Evolutionary conservation across 805 yeast genomes (phyloP), one percentile per base, ranked within the genome.

Genomic region (Ogataea angusta): DNA sequence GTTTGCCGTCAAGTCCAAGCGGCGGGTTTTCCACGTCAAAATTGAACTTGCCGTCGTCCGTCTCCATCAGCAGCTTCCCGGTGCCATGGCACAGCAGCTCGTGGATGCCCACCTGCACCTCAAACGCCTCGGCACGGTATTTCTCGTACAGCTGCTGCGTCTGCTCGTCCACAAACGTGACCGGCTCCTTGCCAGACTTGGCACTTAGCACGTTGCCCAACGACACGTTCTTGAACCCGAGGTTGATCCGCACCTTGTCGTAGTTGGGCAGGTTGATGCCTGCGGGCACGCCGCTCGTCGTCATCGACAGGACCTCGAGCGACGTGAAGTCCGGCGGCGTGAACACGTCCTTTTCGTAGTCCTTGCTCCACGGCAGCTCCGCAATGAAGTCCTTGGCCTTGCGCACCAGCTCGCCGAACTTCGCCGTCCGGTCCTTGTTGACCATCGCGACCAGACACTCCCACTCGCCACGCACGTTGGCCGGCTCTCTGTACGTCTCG

Each of bases 311-410:
- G 3, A 88, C 95, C 63, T 88, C 96, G 53, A 88, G 71, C 1
- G 95, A 85, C 4, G 95, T 86, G 66, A 88, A 88, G 63, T 88
- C 96, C 15, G 96, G 96, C 18, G 96, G 91, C 35, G 86, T 82
- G 63, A 88, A 88, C n/a, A 57, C 72, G 57, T 85, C 93, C 63
- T 88, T 88, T 63, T 88, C 96, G 57, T 71, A 87, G 17, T 72
- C 75, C 42, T 68, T 60, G 43, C 73, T 74, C 96, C 96, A 88
- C 21, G 96, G 96, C 51, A 88, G 72, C 50, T 75, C 63, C 2
- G 69, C 47, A 46, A 88, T 84, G 57, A 78, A 85, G 9, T 67
- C 63, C 32, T 77, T 73, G 12, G 95, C 96, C 45, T 70, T 70
- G 14, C 68, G 62, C 18, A 88, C 96, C 49, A 88, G 70, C 9